Base-by-base conservation (phyloP, 208 protist genomes). In the Leishmania tarentolae region DNA sequence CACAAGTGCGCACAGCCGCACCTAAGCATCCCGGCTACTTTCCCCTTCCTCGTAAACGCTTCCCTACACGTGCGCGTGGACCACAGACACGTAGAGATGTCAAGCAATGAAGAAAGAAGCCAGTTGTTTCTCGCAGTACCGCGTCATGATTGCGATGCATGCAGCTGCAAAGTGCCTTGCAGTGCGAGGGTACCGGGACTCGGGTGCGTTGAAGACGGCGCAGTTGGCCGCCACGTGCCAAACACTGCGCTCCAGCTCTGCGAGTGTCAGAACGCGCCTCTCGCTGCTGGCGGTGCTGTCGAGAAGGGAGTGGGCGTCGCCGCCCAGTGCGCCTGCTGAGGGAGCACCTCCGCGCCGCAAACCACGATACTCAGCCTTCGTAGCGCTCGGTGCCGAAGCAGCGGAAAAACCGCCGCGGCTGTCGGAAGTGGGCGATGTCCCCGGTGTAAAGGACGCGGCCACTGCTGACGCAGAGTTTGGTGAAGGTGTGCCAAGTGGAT, bases 191-290 rank as follows among this genome's bases (percentile, higher is more conserved):
- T 95, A 97, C 68, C 87, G 89, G 1, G 89, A 88, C 78, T 97
- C 91, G 0, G 94, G 94, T 13, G 90, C 94, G 78, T 97, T 97
- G 83, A 97, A 97, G 40, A 92, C 69, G 52, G 90, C 92, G 83
- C 92, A 97, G 86, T 97, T 97, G 31, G 91, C 88, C 17, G 92
- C 86, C 40, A 95, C 94, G 56, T 93, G 91, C 92, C 94, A 97
- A 5, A 95, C 76, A 9, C 88, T 87, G 40, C 89, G 88, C 79
- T 97, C 92, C 76, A 97, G 81, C 56, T 95, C 91, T 15, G 89
- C 87, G 0, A 96, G 50, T 15, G 92, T 96, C 42, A 91, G 73
- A 13, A 93, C 59, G 1, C 83, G 83, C 1, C 75, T 76, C 44
- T 81, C 71, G 35, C 71, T 61, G 69, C 87, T 87, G 7, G 66